Base-by-base conservation (phyloP, 805 yeast genomes). In the Monosporozyma servazzii region DNA sequence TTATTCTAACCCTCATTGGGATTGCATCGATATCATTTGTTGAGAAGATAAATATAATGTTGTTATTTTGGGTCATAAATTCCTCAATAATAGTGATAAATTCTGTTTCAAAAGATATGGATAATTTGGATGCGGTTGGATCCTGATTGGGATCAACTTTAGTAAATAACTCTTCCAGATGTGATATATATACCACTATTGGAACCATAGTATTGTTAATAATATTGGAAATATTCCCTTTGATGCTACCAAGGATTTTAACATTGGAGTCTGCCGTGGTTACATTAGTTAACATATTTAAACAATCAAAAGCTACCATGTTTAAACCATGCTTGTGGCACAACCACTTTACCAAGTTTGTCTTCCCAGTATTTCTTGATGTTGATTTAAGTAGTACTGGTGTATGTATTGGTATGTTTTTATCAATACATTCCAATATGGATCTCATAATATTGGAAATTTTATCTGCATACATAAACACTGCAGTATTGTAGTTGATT, bases 331-430 rank as follows among this genome's bases (percentile, higher is more conserved):
- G 64, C 30, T 77, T 77, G 8, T 71, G 64, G 0, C 86, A 75
- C 1, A 81, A 61, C 51, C 78, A 77, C 48, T 75, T 66, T 0
- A 88, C 79, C 23, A 86, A 60, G 0, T 84, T 79, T 0, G 85
- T 64, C 61, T 91, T 91, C 0, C 99, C 99, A 6, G 86, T 80
- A 8, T 86, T 88, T 49, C 95, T 72, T 30, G 81, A 77, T 58
- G 80, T 70, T 3, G 96, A 87, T 48, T 76, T 78, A 21, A 93
- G 63, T 25, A 89, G 63, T 0, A 89, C 69, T 0, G 88, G 75
- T 0, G 95, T 82, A 47, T 75, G 76, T 33, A 87, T 60, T 2
- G 72, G 66, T 1, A 71, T 62, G 17, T 55, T 56, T n/a, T 58
- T 58, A 47, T 54, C 65, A 33, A 30, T 56, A 50, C 58, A 55